Conservation (phyloP, 2,329 filamentous ascomycete genomes). For the Thelonectria olida region DNA sequence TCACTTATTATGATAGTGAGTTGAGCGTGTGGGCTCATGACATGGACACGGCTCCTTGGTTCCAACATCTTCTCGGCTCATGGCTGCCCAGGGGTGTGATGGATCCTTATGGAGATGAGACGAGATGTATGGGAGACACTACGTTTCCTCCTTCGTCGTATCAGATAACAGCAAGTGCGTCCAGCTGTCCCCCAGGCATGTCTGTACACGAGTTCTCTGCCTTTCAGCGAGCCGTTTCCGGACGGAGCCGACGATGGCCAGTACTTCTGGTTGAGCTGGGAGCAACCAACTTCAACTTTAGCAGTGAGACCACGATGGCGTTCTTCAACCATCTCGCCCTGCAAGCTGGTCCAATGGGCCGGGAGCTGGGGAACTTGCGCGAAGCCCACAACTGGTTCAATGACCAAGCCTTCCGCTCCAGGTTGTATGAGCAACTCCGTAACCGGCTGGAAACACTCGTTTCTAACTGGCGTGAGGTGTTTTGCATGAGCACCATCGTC, state of each 20-base stretch:
- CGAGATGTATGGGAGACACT: not conserved
- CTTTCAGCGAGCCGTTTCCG: slow-evolving; percentile 58
- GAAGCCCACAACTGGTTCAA: slow-evolving; percentile 58
- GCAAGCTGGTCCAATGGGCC: slow-evolving; percentile 61
- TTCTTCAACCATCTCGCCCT: slow-evolving; percentile 62
- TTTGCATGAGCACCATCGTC: slow-evolving; percentile 67
- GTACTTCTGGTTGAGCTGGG: slow-evolving; percentile 60
- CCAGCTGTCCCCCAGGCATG: slow-evolving; percentile 55
- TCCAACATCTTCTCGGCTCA: slow-evolving; percentile 31
- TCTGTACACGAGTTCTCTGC: slow-evolving; percentile 63
- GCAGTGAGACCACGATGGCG: slow-evolving; percentile 57
- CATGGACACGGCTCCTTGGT: slow-evolving; percentile 9
- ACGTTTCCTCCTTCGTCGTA: slow-evolving; percentile 61
- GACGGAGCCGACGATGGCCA: slow-evolving; percentile 58
- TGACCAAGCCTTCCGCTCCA: slow-evolving; percentile 59
- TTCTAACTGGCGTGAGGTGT: slow-evolving; percentile 66
- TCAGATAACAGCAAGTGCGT: slow-evolving; percentile 59
- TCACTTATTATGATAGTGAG: slow-evolving; percentile 29
- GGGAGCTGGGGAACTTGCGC: slow-evolving; percentile 48
- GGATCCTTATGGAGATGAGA: slow-evolving; percentile 21
- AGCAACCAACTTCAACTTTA: slow-evolving; percentile 67
- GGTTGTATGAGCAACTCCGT: slow-evolving; percentile 58
- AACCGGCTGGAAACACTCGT: slow-evolving; percentile 53
- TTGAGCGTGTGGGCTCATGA: slow-evolving; percentile 26
- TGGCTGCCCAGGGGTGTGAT: slow-evolving; percentile 32